Percentiles rank a stretch among this genome's conserved stretches.
Conservation (phyloP, 805 yeast genomes). For the Grigorovia transvaalensis region DNA sequence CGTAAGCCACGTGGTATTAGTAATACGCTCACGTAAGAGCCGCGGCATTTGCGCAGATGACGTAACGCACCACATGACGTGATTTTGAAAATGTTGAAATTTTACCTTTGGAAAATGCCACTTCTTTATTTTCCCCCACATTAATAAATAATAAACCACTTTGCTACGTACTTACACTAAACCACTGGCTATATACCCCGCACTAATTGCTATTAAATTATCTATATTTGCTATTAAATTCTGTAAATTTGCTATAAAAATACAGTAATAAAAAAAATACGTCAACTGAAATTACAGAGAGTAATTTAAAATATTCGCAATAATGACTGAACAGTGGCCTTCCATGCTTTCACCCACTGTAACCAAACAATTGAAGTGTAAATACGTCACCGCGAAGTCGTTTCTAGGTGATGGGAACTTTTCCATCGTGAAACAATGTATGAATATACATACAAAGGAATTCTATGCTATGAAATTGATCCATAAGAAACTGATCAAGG, state of each 20-base stretch:
- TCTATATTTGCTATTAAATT: no score
- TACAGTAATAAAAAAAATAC: no score
- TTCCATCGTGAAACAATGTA: constrained; percentile 42
- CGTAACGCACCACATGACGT: background rate
- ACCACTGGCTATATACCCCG: background rate
- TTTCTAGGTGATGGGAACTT: constrained; percentile 39
- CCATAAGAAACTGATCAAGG: constrained; percentile 19
- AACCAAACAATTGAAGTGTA: constrained; percentile 16
- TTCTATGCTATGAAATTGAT: constrained; percentile 40
- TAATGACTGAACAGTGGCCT: constrained; percentile 5
- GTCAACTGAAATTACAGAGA: background rate
- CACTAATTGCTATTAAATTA: no score
- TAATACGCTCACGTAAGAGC: background rate
- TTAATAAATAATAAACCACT: background rate
- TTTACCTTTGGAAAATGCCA: no score
- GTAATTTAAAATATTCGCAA: background rate
- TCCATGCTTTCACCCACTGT: constrained; percentile 3
- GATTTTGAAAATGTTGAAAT: no score
- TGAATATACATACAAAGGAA: constrained; percentile 31
- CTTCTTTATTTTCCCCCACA: background rate
- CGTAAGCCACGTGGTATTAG: background rate
- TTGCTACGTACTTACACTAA: background rate
- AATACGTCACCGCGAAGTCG: constrained; percentile 20
- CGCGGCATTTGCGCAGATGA: background rate
- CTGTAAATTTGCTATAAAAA: no score